Evolutionary conservation across 2,329 filamentous ascomycete species (phyloP).

Genomic region (Stromatinia cepivora): DNA sequence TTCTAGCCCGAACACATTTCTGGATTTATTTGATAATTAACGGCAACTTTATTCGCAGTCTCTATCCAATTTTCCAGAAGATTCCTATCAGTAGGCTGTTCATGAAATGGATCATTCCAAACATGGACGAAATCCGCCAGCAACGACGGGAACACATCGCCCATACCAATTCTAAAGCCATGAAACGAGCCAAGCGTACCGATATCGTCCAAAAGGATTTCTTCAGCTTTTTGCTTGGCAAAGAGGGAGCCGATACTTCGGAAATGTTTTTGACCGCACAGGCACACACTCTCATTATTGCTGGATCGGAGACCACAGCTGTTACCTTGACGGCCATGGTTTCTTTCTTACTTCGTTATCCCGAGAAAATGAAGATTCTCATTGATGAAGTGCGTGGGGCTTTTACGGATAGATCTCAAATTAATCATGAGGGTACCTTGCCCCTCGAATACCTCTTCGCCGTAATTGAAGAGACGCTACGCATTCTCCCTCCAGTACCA

Average conservation of each 20-base stretch:
- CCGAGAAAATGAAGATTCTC: slow-evolving; percentile 21
- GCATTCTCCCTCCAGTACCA: slow-evolving; percentile 16
- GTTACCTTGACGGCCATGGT: slow-evolving; percentile 21
- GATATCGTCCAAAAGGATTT: background rate
- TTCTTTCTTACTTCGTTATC: slow-evolving; percentile 17
- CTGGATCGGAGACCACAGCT: slow-evolving; percentile 26
- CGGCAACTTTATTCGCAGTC: slow-evolving; percentile 4
- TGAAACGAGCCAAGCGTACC: background rate
- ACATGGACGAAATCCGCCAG: slow-evolving; percentile 12
- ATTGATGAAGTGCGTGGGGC: slow-evolving; percentile 18
- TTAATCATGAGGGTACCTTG: background rate
- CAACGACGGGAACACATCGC: slow-evolving; percentile 1
- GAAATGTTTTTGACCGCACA: slow-evolving; percentile 13
- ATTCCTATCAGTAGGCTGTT: background rate
- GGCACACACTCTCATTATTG: slow-evolving; percentile 19
- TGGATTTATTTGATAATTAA: slow-evolving; percentile 10
- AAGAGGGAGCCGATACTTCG: background rate
- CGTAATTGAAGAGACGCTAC: slow-evolving; percentile 39
- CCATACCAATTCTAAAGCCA: slow-evolving; percentile 7
- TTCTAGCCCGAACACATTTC: slow-evolving; percentile 5
- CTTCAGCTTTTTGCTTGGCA: slow-evolving; percentile 11
- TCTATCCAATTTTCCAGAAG: slow-evolving; percentile 8
- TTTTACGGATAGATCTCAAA: slow-evolving; percentile 7
- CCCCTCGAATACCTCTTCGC: slow-evolving; percentile 39
- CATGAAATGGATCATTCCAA: slow-evolving; percentile 9